phyloP scores from a whole-genome alignment of 1,139 yeast genomes.

The Taphrina confusa region DNA sequence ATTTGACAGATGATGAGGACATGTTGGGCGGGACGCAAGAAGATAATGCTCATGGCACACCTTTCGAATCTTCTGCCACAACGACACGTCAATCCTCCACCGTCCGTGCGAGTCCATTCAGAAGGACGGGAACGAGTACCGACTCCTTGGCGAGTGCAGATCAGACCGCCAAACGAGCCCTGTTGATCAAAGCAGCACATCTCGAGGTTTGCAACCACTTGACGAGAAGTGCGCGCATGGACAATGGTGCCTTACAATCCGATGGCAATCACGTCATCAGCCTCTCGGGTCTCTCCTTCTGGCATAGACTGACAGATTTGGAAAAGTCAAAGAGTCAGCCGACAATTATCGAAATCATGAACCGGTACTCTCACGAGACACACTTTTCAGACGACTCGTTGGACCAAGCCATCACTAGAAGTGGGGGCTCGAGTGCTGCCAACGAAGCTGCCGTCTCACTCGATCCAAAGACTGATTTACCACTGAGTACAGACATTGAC shows the following conservation, averaged over 20 bases:
- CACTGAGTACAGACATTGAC: constrained; percentile 12
- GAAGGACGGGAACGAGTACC: not conserved
- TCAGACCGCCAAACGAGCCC: constrained; percentile 10
- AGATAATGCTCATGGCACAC: not conserved
- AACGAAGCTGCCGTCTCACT: constrained; percentile 2
- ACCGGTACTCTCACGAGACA: constrained; percentile 2
- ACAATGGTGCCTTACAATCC: not conserved
- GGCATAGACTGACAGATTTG: constrained; percentile 1
- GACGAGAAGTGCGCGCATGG: not conserved
- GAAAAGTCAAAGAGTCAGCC: constrained; percentile 7
- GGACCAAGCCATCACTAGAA: not conserved
- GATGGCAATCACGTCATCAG: not conserved
- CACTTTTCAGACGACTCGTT: not conserved
- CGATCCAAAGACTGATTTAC: constrained; percentile 3
- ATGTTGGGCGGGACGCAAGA: not conserved
- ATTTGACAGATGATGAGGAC: not conserved
- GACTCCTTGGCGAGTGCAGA: not conserved
- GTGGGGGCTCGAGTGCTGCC: not conserved
- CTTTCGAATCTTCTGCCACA: not conserved
- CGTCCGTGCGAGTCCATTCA: not conserved
- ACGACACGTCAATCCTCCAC: not conserved
- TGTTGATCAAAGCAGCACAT: constrained; percentile 12
- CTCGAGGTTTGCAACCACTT: constrained; percentile 15
- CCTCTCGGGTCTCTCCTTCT: constrained; percentile 10
- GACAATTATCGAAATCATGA: constrained; percentile 13